These are phyloP conservation scores for Xylariomycetidae sp. DNA, from an alignment of 2,329 filamentous ascomycete species.

Conservation along the genomic window DNA sequence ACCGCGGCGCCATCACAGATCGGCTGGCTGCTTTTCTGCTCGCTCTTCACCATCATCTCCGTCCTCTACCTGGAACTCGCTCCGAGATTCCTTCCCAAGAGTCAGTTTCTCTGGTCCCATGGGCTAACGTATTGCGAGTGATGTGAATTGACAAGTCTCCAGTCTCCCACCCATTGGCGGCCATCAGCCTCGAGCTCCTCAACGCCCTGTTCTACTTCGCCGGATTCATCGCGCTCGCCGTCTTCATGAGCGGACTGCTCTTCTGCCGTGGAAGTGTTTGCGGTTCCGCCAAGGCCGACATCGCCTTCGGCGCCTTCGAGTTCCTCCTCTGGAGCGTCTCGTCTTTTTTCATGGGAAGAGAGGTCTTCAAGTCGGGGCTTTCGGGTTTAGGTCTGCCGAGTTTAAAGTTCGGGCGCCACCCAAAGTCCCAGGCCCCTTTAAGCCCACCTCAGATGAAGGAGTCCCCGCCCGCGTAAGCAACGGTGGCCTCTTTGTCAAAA, in stretches of 20 bases:
- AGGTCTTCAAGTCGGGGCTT: slow-evolving; percentile 39
- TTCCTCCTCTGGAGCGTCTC: slow-evolving; percentile 49
- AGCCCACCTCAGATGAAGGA: slow-evolving; percentile 33
- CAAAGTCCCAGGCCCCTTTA: slow-evolving; percentile 17
- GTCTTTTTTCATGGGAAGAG: slow-evolving; percentile 38
- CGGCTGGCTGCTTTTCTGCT: slow-evolving; percentile 51
- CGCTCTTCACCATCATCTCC: slow-evolving; percentile 49
- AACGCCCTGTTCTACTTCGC: slow-evolving; percentile 54
- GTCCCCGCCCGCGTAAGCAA: slow-evolving; percentile 24
- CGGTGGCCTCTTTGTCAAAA: slow-evolving; percentile 9
- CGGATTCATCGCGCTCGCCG: slow-evolving; percentile 52
- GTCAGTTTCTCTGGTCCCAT: slow-evolving; percentile 17
- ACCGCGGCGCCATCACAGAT: slow-evolving; percentile 49
- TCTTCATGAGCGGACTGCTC: slow-evolving; percentile 48
- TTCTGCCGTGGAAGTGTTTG: slow-evolving; percentile 55
- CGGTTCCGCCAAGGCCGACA: slow-evolving; percentile 45
- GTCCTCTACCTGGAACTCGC: slow-evolving; percentile 47
- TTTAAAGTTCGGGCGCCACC: slow-evolving; percentile 4
- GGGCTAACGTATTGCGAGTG: neutral
- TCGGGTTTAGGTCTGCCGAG: no score
- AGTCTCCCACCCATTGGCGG: slow-evolving; percentile 43
- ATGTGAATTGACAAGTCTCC: neutral
- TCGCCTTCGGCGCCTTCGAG: slow-evolving; percentile 47
- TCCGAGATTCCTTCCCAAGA: slow-evolving; percentile 37
- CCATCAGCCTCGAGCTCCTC: slow-evolving; percentile 42